Conservation (phyloP, 441 rosid genomes). For the Macaranga tanarius region DNA sequence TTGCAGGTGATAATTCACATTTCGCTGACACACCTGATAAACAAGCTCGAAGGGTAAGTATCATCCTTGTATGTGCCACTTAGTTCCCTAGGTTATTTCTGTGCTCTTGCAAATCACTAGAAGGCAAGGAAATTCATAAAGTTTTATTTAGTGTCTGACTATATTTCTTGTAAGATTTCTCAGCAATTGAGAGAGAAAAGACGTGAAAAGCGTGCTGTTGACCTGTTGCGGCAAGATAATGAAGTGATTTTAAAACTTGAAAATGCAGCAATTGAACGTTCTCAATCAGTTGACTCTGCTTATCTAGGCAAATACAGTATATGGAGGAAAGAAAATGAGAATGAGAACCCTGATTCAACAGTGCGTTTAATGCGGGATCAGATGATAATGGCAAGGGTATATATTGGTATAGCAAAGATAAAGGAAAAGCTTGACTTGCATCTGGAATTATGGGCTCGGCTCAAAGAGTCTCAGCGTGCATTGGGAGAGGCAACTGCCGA, state of each 20-base stretch:
- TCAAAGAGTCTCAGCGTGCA: constrained; percentile 83
- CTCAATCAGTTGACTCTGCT: constrained; percentile 92
- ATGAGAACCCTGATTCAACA: constrained; percentile 81
- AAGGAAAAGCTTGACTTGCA: constrained; percentile 64
- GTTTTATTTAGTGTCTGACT: background rate
- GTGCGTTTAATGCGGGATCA: constrained; percentile 92
- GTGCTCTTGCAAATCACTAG: background rate
- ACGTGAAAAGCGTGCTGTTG: constrained; percentile 76
- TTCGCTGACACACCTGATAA: constrained; percentile 60
- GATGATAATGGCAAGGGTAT: constrained; percentile 93
- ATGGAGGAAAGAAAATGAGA: constrained; percentile 94
- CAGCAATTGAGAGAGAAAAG: constrained; percentile 91
- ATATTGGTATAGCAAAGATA: constrained; percentile 68
- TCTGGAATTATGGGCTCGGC: constrained; percentile 66
- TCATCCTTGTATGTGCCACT: constrained; percentile 12
- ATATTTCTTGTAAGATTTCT: constrained; percentile 23
- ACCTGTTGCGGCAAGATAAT: constrained; percentile 63
- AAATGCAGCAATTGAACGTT: constrained; percentile 90
- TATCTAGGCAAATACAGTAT: constrained; percentile 89
- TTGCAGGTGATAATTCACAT: constrained; percentile 52
- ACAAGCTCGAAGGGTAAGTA: constrained; percentile 71
- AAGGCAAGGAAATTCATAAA: constrained; percentile 7
- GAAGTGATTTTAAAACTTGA: constrained; percentile 76
- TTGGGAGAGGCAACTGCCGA: constrained; percentile 70
- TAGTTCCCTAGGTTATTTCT: constrained; percentile 2